A percentile compares a stretch with the other conserved stretches of the same genome.
phyloP scores from a whole-genome alignment of 2,329 filamentous ascomycete species.

The Clonostachys chloroleuca region DNA sequence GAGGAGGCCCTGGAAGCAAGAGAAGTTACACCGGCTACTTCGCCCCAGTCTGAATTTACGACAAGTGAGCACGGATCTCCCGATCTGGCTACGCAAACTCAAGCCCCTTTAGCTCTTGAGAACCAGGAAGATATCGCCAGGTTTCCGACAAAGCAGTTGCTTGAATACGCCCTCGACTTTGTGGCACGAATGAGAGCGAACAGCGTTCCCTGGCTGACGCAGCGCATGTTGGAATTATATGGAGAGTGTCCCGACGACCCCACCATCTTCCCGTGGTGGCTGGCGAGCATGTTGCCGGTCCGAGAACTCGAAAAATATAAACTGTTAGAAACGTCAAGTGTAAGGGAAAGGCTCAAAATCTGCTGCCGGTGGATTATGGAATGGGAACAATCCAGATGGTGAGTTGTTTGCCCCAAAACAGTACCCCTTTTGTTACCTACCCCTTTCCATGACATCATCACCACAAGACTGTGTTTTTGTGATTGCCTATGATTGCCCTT shows the following conservation, averaged over 20 bases:
- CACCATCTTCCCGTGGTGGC: constrained; percentile 83
- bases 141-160: constrained; percentile 57
- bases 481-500: too few relatives aligned
- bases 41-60: neutral
- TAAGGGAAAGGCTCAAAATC: constrained; percentile 78
- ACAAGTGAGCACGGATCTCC: neutral
- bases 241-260: constrained; percentile 75
- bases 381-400: constrained; percentile 69
- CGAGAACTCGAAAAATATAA: constrained; percentile 75
- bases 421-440: neutral
- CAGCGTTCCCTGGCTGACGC: constrained; percentile 71
- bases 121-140: neutral
- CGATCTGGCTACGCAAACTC: neutral
- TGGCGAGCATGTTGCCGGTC: constrained; percentile 76
- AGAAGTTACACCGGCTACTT: constrained; percentile 36
- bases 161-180: constrained; percentile 63
- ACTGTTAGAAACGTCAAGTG: constrained; percentile 68
- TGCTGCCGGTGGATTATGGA: constrained; percentile 74
- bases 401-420: constrained; percentile 25
- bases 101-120: neutral
- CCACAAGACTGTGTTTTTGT: neutral
- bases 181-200: constrained; percentile 63
- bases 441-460: neutral
- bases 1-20: constrained; percentile 72
- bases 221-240: constrained; percentile 68